Evolutionary conservation across 2,329 filamentous ascomycete genomes (phyloP), one percentile per base, ranked within the genome.

Genomic region (Neonectria hederae): DNA sequence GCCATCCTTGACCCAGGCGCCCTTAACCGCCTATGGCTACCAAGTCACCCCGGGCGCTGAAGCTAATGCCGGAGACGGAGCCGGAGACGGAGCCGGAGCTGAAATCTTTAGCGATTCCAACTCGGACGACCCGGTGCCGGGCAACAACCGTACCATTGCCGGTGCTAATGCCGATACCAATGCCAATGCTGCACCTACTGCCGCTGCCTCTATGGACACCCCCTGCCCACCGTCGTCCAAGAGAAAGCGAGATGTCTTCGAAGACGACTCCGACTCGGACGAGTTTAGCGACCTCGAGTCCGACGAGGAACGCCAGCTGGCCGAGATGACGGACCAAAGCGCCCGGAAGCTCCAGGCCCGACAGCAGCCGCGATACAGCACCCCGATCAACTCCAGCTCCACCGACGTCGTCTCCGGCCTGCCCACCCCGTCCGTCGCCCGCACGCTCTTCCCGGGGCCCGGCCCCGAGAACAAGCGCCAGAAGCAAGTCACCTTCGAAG

Each of bases 231-330:
- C 65, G 2, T 62, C 70, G 14, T 54, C 64, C 67, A 81, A 78
- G 65, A 69, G 76, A 38, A 76, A 75, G 71, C 68, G 76, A 4
- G 66, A 70, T 30, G 66, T 57, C 6, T 67, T 74, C 32, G 66
- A 77, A 63, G 70, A 74, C 11, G 68, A 72, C n/a, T 19, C 17
- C 38, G 38, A 42, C 38, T 10, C 75, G 3, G 74, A 73, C 38
- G 74, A 76, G 1, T 75, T 78, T 19, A 75, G 72, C 30, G 79
- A 79, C 14, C 35, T 80, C 4, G 76, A 73, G 17, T 78, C 80
- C 8, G 80, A 82, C n/a, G 78, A 79, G 45, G 81, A 81, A 65
- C 69, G 74, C 26, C 69, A 81, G 62, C 72, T 83, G 63, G 75
- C 70, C 21, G 70, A 66, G n/a, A 71, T 79, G 21, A 72, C 77